Percentiles rank a stretch among this genome's conserved stretches.
Evolutionary conservation across 139 green algal genomes (phyloP).

Genomic region (Nannochloris sp.): DNA sequence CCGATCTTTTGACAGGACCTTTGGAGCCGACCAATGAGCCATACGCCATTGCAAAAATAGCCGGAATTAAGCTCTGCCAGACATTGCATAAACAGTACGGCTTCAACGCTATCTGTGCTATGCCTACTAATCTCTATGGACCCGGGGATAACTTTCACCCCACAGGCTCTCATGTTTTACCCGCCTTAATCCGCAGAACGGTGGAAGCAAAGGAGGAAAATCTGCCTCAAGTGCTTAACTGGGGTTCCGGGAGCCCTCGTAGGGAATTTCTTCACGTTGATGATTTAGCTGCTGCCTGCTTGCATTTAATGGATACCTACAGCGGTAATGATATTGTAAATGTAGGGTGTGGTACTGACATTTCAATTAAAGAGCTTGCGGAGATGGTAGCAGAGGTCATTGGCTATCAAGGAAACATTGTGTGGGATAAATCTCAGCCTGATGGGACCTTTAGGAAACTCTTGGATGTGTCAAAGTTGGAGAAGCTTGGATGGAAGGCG

Average conservation of each 20-base stretch:
- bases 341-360: conserved; percentile 7
- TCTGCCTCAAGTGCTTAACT: conserved; percentile 37
- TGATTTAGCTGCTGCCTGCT: conserved; percentile 11
- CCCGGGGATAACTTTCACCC: conserved; percentile 66
- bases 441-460: conserved; percentile 18
- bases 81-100: conserved; percentile 39
- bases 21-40: conserved; percentile 45
- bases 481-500: background rate
- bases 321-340: conserved; percentile 6
- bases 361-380: conserved; percentile 11
- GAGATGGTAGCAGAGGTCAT: background rate
- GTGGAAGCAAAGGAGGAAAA: conserved; percentile 48
- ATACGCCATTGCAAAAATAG: conserved; percentile 44
- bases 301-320: conserved; percentile 10
- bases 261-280: conserved; percentile 18
- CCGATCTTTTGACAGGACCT: conserved; percentile 26
- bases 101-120: conserved; percentile 48
- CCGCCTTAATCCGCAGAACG: conserved; percentile 54
- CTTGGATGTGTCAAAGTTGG: conserved; percentile 4
- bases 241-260: conserved; percentile 36
- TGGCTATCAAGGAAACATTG: conserved; percentile 1
- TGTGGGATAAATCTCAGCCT: conserved; percentile 9
- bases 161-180: conserved; percentile 56
- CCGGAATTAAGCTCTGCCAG: conserved; percentile 43
- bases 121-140: conserved; percentile 73